Percentiles rank a stretch among this genome's conserved stretches.
phyloP scores from a whole-genome alignment of 805 yeast genomes.

The Wickerhamomyces subpelliculosus region DNA sequence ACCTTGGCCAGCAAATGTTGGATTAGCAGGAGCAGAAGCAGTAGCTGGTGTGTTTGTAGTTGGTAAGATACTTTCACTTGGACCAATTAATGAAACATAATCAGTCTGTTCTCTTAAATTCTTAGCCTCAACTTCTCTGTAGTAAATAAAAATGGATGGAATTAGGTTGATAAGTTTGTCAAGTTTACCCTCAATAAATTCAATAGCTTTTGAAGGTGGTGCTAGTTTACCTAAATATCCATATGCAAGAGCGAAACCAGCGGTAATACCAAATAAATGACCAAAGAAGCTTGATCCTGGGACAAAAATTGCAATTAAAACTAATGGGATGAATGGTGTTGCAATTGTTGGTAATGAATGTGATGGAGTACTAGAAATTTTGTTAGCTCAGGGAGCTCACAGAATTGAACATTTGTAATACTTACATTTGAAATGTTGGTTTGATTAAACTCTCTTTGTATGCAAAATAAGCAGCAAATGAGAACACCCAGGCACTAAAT shows the following conservation, averaged over 20 bases:
- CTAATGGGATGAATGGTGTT: slow-evolving; percentile 48
- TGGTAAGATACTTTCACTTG: neutral
- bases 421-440: slow-evolving; percentile 33
- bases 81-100: slow-evolving; percentile 22
- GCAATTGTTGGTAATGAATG: slow-evolving; percentile 50
- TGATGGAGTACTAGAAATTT: slow-evolving; percentile 22
- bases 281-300: slow-evolving; percentile 72
- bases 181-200: slow-evolving; percentile 55
- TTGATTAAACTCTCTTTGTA: slow-evolving; percentile 33
- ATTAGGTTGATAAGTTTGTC: slow-evolving; percentile 43
- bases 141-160: slow-evolving; percentile 47
- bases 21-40: neutral
- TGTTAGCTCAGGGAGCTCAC: neutral
- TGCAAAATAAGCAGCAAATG: slow-evolving; percentile 58
- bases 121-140: slow-evolving; percentile 54
- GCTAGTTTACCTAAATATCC: slow-evolving; percentile 50
- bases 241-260: slow-evolving; percentile 58
- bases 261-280: slow-evolving; percentile 57
- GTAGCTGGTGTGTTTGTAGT: slow-evolving; percentile 1
- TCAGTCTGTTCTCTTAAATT: slow-evolving; percentile 29
- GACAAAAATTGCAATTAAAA: slow-evolving; percentile 42
- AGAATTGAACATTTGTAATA: neutral
- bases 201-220: slow-evolving; percentile 60
- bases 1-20: slow-evolving; percentile 18
- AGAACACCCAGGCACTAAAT: slow-evolving; percentile 61